Evolutionary conservation across 1,284 basidiomycete species (phyloP).

Genomic region (Leccinum pachyderme): DNA sequence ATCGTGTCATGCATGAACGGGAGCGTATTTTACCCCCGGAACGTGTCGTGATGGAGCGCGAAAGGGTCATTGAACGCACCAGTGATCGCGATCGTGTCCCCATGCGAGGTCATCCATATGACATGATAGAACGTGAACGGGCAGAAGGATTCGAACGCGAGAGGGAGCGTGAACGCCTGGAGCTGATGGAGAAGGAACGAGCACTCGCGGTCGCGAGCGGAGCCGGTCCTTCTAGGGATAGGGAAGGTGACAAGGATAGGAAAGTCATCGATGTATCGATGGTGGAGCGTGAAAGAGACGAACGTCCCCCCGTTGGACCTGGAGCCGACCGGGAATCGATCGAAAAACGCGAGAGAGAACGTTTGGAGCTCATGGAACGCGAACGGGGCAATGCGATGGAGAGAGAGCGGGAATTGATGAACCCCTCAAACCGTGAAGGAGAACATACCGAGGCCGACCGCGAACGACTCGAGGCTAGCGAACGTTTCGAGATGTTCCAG

Average conservation of each 20-base stretch:
- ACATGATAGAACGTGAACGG: slow-evolving; percentile 29
- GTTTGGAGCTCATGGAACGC: slow-evolving; percentile 23
- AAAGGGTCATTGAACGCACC: slow-evolving; percentile 19
- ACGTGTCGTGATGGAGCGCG: slow-evolving; percentile 22
- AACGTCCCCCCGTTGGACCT: slow-evolving; percentile 14
- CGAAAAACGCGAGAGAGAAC: slow-evolving; percentile 26
- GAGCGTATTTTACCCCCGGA: slow-evolving; percentile 24
- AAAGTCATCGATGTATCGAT: slow-evolving; percentile 16
- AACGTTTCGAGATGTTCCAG: slow-evolving; percentile 31
- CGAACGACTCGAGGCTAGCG: slow-evolving; percentile 28
- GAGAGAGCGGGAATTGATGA: slow-evolving; percentile 22
- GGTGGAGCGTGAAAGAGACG: slow-evolving; percentile 24
- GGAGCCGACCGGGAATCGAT: slow-evolving; percentile 19
- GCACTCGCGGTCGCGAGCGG: slow-evolving; percentile 10
- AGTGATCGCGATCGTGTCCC: slow-evolving; percentile 25
- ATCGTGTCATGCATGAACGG: slow-evolving; percentile 24
- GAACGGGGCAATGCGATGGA: slow-evolving; percentile 17
- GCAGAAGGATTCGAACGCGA: slow-evolving; percentile 26
- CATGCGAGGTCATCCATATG: slow-evolving; percentile 24
- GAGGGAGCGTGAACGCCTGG: slow-evolving; percentile 25
- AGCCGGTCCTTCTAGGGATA: slow-evolving; percentile 18
- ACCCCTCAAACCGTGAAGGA: slow-evolving; percentile 17
- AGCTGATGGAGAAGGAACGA: slow-evolving; percentile 28
- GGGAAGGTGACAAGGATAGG: slow-evolving; percentile 24
- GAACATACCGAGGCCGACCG: slow-evolving; percentile 27